Conservation (phyloP, 495 filamentous ascomycete species). For the Barbatosphaeria neglecta region DNA sequence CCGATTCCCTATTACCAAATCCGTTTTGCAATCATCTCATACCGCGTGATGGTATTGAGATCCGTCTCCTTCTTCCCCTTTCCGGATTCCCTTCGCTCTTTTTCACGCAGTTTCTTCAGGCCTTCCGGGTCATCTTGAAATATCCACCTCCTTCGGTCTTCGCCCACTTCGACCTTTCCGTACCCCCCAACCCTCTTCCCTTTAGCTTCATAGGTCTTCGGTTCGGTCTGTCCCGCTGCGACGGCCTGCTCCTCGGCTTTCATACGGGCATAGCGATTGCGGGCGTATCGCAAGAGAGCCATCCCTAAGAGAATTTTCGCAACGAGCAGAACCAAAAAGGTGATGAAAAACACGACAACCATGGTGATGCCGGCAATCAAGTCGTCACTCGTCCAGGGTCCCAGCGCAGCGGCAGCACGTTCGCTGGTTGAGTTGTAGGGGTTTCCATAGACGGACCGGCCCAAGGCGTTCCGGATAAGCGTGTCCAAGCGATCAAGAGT, state of each 20-base stretch:
- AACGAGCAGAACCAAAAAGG: constrained; percentile 67
- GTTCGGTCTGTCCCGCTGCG: constrained; percentile 30
- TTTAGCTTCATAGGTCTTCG: constrained; percentile 50
- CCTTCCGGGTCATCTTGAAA: constrained; percentile 76
- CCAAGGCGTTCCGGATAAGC: constrained; percentile 60
- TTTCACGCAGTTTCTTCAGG: constrained; percentile 53
- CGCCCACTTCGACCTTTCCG: constrained; percentile 77
- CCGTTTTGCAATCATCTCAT: constrained; percentile 88
- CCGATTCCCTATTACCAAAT: constrained; percentile 70
- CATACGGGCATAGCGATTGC: constrained; percentile 68
- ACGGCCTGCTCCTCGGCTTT: constrained; percentile 52
- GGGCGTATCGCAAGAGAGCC: constrained; percentile 59
- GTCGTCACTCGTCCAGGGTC: constrained; percentile 43
- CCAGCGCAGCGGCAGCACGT: background rate
- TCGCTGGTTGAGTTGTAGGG: constrained; percentile 13
- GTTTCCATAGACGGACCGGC: constrained; percentile 50
- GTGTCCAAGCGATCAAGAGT: constrained; percentile 64
- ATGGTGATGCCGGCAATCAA: constrained; percentile 59
- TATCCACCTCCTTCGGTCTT: constrained; percentile 76
- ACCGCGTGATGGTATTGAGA: constrained; percentile 60
- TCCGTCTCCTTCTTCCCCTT: constrained; percentile 44
- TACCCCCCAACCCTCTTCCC: constrained; percentile 68
- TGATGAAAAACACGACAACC: constrained; percentile 64
- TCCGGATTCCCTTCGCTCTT: constrained; percentile 45
- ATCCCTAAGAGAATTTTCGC: constrained; percentile 80